Evolutionary conservation across 1,139 yeast genomes (phyloP), one percentile per base, ranked within the genome.

Genomic region (Diutina rugosa): DNA sequence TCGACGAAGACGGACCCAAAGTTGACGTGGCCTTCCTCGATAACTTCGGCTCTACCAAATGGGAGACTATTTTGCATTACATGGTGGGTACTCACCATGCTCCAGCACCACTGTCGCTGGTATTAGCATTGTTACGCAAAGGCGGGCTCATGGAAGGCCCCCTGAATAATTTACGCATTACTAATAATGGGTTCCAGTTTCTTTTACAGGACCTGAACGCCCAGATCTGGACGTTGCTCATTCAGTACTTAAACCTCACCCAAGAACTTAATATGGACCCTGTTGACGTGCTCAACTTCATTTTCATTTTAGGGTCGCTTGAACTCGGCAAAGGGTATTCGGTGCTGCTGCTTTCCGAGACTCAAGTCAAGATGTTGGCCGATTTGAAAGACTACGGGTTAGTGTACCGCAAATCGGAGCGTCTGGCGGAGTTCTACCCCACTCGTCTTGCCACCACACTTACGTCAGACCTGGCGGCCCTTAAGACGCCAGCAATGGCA

Each of bases 31-130:
- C 78, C 46, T 87, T 85, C 63, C 72, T 93, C 55, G 96, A 90
- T 64, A 75, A 75, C 51, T 90, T 90, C 71, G 96, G 97, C 10
- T 80, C 90, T 8, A 80, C 79, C 55, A 89, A 87, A 65, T 93
- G 99, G 99, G 99, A 95, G 67, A 83, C 90, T 6, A 93, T 95
- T 63, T 75, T 95, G 63, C 99, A 95, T 74, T 93, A 86, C 71
- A 93, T 93, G 98, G 99, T 93, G 54, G 98, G 98, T 3, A 89
- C 97, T 0, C 87, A 87, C 57, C 72, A 84, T 55, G 73, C 82
- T 26, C 73, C 75, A 10, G 96, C 96, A 6, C 63, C 63, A 1
- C 83, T 89, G 45, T 76, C 77, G 30, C 87, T 88, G 26, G 93
- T 87, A 1, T 69, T 87, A 52, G 79, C 82, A 45, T 70, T 87